These are phyloP conservation scores for Lactifluus volemus DNA, from an alignment of 768 basidiomycete species.

Conservation along the genomic window DNA sequence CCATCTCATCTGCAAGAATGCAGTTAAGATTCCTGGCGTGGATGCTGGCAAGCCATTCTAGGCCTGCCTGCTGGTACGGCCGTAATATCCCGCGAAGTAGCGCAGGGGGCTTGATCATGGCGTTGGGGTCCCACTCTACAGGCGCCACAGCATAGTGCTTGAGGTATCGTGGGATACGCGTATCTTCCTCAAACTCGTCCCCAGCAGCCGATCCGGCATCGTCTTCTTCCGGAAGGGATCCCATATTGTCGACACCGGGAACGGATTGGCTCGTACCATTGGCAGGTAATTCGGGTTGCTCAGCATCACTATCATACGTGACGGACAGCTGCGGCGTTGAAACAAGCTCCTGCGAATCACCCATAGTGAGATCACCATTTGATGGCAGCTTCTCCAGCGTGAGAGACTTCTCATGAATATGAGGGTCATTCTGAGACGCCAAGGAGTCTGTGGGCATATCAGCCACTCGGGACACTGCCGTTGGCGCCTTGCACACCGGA, in stretches of 20 bases:
- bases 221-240: conserved; percentile 25
- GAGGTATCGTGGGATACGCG: conserved; percentile 38
- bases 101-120: conserved; percentile 53
- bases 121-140: conserved; percentile 54
- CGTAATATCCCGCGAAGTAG: conserved; percentile 82
- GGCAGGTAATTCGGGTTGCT: background rate
- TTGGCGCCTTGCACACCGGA: background rate
- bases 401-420: background rate
- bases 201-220: conserved; percentile 30
- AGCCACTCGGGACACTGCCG: background rate
- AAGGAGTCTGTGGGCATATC: background rate
- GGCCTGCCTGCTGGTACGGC: conserved; percentile 87
- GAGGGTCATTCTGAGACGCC: background rate
- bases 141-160: conserved; percentile 64
- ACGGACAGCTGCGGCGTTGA: background rate
- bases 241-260: conserved; percentile 16
- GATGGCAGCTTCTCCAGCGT: background rate
- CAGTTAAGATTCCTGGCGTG: conserved; percentile 76
- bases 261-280: background rate
- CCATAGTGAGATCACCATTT: background rate
- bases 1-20: conserved; percentile 92
- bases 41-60: conserved; percentile 90
- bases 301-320: background rate
- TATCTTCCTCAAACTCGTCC: conserved; percentile 32
- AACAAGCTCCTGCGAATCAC: background rate